phyloP scores from a whole-genome alignment of 2,329 filamentous ascomycete species.

The Nemania sp. region DNA sequence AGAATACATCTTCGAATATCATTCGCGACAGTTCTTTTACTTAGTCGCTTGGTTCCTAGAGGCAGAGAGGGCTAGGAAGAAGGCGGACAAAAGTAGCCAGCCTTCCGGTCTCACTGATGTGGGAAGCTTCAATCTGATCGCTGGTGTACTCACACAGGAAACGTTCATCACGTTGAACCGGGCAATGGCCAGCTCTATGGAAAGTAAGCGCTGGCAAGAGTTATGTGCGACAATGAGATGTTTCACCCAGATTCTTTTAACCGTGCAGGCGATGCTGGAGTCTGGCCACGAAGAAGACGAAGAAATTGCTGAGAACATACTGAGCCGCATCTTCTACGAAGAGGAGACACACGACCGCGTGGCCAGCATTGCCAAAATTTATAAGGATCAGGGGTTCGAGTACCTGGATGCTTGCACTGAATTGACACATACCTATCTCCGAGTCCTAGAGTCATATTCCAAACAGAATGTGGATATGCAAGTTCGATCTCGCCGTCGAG shows the following conservation, averaged over 20 bases:
- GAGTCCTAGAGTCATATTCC: conserved; percentile 88
- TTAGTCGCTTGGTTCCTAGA: conserved; percentile 90
- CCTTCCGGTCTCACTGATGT: conserved; percentile 53
- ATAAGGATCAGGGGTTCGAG: conserved; percentile 90
- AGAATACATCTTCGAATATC: conserved; percentile 75
- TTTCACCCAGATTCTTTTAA: conserved; percentile 91
- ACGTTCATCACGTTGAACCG: conserved; percentile 89
- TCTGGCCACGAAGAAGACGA: conserved; percentile 89
- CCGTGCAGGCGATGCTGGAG: conserved; percentile 88
- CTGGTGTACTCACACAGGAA: conserved; percentile 89
- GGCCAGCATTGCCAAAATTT: conserved; percentile 77
- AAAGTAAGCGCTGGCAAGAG: conserved; percentile 85
- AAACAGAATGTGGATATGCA: conserved; percentile 96
- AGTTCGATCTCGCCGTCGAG: conserved; percentile 77
- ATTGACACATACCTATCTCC: conserved; percentile 85
- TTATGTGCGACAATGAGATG: conserved; percentile 88
- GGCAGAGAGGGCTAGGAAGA: conserved; percentile 75
- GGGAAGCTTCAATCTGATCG: conserved; percentile 83
- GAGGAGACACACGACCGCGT: conserved; percentile 90
- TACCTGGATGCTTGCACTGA: conserved; percentile 93
- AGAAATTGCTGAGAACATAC: conserved; percentile 96
- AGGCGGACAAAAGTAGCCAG: conserved; percentile 53
- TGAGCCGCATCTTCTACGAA: conserved; percentile 98
- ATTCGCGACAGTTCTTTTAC: conserved; percentile 88
- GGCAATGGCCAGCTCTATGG: conserved; percentile 76